phyloP scores from a whole-genome alignment of 1,139 yeast species.

The Yamadazyma sp. region DNA sequence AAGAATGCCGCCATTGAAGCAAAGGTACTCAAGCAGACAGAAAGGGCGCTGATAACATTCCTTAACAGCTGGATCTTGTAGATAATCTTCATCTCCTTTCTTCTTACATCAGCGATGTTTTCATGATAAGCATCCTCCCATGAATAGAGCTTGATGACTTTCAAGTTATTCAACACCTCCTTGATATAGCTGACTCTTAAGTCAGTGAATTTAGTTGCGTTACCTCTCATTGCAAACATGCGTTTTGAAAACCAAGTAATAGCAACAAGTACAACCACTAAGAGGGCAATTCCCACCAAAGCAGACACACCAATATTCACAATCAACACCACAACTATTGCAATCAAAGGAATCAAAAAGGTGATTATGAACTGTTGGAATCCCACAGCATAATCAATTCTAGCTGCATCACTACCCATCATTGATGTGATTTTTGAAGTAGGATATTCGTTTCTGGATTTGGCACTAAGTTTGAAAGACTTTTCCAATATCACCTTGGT shows the following conservation, averaged over 20 bases:
- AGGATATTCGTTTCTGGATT: slow-evolving; percentile 58
- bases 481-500: slow-evolving; percentile 68
- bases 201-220: slow-evolving; percentile 33
- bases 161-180: slow-evolving; percentile 36
- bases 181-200: slow-evolving; percentile 32
- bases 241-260: slow-evolving; percentile 21
- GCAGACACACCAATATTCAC: slow-evolving; percentile 37
- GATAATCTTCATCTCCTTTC: slow-evolving; percentile 50
- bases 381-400: slow-evolving; percentile 35
- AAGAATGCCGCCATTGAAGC: slow-evolving; percentile 75
- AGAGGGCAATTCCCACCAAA: slow-evolving; percentile 33
- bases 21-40: slow-evolving; percentile 59
- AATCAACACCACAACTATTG: slow-evolving; percentile 31
- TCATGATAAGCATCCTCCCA: slow-evolving; percentile 68
- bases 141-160: slow-evolving; percentile 43
- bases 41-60: slow-evolving; percentile 56
- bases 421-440: slow-evolving; percentile 64
- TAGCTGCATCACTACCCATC: slow-evolving; percentile 38
- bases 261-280: slow-evolving; percentile 24
- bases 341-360: slow-evolving; percentile 29
- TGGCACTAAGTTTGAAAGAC: slow-evolving; percentile 59
- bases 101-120: slow-evolving; percentile 47
- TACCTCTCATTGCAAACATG: slow-evolving; percentile 26
- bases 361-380: slow-evolving; percentile 30
- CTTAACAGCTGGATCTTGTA: slow-evolving; percentile 53